Evolutionary conservation across 1,284 basidiomycete species (phyloP), one percentile per base, ranked within the genome.

Genomic region (Ceratobasidium sp.): DNA sequence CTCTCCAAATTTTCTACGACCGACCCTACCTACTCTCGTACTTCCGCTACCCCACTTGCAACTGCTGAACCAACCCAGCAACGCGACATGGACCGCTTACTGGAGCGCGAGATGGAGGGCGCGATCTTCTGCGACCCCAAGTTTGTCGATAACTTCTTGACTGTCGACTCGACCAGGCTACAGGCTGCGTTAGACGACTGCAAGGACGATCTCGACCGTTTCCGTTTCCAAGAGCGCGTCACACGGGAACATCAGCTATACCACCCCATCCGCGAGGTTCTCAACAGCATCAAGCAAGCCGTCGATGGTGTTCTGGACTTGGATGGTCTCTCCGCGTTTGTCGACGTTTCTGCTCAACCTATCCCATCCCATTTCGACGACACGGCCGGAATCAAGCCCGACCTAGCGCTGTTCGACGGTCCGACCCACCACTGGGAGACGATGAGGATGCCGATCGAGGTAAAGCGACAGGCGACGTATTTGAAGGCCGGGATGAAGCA

Each of bases 401-500:
- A 73, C 44, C 30, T 73, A n/a, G 57, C 50, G 3, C 38, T 57
- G 14, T 73, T 73, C 44, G 41, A 73, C 18, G 54, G 23, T 33
- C n/a, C 12, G 12, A 55, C 1, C 41, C 52, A n/a, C n/a, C n/a
- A n/a, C n/a, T n/a, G n/a, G n/a, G n/a, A n/a, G n/a, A n/a, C n/a
- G n/a, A n/a, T n/a, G 5, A 41, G 57, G 27, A 73, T 73, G 57
- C n/a, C 70, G 16, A 62, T 73, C 23, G 70, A 73, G 46, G 33
- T 73, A 12, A 60, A 73, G 57, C 30, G 1, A 33, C 5, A 27
- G 5, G 1, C 57, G 16, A 41, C 23, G 3, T 23, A 48, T 6
- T 46, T 60, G 54, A 73, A 73, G 27, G 70, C 38, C 48, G 41
- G 1, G n/a, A n/a, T n/a, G n/a, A n/a, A n/a, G n/a, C n/a, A n/a